A percentile compares a stretch with the other conserved stretches of the same genome.
phyloP scores from a whole-genome alignment of 495 filamentous ascomycete genomes.

The Penicillium bovifimosum region DNA sequence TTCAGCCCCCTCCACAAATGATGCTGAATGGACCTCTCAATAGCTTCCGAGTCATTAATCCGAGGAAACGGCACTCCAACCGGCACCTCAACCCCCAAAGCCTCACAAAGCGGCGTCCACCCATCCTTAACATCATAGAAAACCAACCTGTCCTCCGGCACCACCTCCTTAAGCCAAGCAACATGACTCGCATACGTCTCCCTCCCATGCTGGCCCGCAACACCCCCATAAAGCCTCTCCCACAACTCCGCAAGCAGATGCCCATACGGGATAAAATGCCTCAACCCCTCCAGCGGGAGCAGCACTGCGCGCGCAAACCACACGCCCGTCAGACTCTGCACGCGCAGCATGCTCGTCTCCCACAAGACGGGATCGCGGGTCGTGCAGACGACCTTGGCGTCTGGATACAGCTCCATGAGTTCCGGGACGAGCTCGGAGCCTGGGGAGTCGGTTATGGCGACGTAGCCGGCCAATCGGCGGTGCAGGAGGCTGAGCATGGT shows the following conservation, averaged over 20 bases:
- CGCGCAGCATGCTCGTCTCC: slow-evolving; percentile 10
- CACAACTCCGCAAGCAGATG: slow-evolving; percentile 9
- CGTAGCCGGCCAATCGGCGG: slow-evolving; percentile 8
- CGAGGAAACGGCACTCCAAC: slow-evolving; percentile 34
- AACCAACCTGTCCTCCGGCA: slow-evolving; percentile 39
- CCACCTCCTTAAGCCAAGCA: slow-evolving; percentile 29
- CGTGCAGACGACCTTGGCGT: slow-evolving; percentile 14
- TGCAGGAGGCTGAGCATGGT: slow-evolving; percentile 6
- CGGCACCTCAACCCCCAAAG: slow-evolving; percentile 37
- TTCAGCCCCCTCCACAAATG: slow-evolving; percentile 16
- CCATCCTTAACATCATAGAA: slow-evolving; percentile 44
- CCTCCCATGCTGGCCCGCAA: slow-evolving; percentile 2
- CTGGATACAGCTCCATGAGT: slow-evolving; percentile 13
- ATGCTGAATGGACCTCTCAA: slow-evolving; percentile 11
- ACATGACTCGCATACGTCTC: slow-evolving; percentile 20
- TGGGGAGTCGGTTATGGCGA: slow-evolving; percentile 13
- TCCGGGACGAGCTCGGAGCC: slow-evolving; percentile 10
- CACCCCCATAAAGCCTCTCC: slow-evolving; percentile 7
- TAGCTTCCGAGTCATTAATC: slow-evolving; percentile 26
- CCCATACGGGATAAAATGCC: slow-evolving; percentile 13
- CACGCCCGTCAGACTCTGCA: slow-evolving; percentile 7
- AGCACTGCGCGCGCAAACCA: slow-evolving; percentile 12
- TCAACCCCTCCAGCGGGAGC: slow-evolving; percentile 11
- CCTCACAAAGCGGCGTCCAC: slow-evolving; percentile 46
- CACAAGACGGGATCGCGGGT: slow-evolving; percentile 9